Conservation (phyloP, 1,139 yeast genomes). For the Zygoascus sp. region DNA sequence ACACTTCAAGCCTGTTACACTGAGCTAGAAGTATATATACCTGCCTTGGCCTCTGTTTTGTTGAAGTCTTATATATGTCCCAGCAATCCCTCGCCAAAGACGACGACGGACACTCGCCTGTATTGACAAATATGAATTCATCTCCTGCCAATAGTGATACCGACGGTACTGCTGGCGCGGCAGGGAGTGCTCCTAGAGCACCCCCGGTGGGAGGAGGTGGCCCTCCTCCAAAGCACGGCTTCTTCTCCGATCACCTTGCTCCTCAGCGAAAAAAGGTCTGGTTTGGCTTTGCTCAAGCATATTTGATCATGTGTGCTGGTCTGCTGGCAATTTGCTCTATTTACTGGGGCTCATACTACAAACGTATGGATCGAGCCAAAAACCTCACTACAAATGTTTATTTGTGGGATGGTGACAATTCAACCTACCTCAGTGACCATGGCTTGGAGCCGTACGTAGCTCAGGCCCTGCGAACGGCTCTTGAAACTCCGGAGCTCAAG, state of each 20-base stretch:
- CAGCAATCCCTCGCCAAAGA: neutral
- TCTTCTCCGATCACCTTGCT: neutral
- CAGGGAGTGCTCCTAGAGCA: neutral
- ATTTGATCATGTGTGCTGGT: constrained; percentile 12
- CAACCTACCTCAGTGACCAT: constrained; percentile 21
- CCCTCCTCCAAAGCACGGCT: constrained; percentile 7
- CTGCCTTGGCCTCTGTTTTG: too few relatives aligned
- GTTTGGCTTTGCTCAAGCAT: constrained; percentile 6
- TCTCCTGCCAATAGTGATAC: neutral
- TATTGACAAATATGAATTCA: neutral
- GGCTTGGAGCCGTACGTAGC: constrained; percentile 36
- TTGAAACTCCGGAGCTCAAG: constrained; percentile 22
- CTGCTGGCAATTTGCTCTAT: constrained; percentile 41
- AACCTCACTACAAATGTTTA: constrained; percentile 47
- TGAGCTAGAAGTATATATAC: too few relatives aligned
- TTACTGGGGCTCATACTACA: constrained; percentile 58
- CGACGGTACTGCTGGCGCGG: neutral
- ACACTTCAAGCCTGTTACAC: too few relatives aligned
- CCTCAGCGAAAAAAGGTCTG: neutral
- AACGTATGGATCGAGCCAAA: constrained; percentile 38
- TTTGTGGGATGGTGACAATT: constrained; percentile 40
- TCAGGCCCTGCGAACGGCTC: constrained; percentile 32
- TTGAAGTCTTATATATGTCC: too few relatives aligned
- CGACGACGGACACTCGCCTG: neutral
- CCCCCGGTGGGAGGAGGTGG: neutral